Percentiles rank a stretch among this genome's conserved stretches.
Evolutionary conservation across 2,329 filamentous ascomycete genomes (phyloP).

Genomic region (Diaporthe vexans): DNA sequence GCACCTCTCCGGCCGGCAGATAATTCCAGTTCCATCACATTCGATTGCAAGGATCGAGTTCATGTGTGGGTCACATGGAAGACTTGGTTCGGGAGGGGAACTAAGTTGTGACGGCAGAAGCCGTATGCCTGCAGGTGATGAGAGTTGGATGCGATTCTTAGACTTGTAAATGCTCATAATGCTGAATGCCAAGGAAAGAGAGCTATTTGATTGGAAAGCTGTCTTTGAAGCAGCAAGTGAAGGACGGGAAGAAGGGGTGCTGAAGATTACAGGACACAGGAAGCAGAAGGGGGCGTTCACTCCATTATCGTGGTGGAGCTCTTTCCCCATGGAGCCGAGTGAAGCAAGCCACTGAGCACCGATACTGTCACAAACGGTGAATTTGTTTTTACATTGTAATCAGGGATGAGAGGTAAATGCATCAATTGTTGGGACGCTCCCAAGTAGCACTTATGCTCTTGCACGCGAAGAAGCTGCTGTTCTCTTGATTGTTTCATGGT

Average conservation of each 20-base stretch:
- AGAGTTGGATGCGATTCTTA: conserved; percentile 6
- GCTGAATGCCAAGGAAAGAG: conserved; percentile 18
- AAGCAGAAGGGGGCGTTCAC: neutral
- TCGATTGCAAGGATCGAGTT: too few relatives aligned
- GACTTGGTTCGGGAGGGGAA: too few relatives aligned
- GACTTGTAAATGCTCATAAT: conserved; percentile 10
- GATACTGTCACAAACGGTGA: too few relatives aligned
- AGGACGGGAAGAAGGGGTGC: neutral
- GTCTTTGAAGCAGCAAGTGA: neutral
- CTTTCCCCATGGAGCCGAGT: neutral
- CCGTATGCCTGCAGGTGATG: neutral
- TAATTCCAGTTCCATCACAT: too few relatives aligned
- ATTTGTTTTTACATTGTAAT: too few relatives aligned
- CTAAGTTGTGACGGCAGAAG: neutral
- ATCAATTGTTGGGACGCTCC: too few relatives aligned
- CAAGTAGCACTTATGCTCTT: neutral
- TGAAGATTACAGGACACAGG: neutral
- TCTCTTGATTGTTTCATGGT: neutral
- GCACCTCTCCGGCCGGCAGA: neutral
- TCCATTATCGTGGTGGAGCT: conserved; percentile 23
- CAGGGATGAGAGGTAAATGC: too few relatives aligned
- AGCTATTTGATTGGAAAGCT: conserved; percentile 17
- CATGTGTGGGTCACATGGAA: neutral
- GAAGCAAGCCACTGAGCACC: neutral
- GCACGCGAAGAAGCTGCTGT: neutral